These are phyloP conservation scores for Lentinula detonsa DNA, from an alignment of 768 basidiomycete species.

Conservation along the genomic window DNA sequence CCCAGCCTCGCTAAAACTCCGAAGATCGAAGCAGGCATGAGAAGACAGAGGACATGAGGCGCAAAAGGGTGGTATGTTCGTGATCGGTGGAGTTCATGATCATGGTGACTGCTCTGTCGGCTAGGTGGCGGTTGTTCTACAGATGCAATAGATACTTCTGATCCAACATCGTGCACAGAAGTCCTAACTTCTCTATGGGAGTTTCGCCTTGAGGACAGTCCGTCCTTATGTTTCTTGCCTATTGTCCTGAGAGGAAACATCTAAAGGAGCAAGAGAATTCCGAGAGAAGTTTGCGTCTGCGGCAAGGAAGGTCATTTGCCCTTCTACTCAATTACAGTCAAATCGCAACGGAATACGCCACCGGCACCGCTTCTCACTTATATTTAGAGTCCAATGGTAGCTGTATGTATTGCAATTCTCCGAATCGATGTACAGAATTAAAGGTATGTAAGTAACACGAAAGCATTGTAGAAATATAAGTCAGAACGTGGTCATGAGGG, in stretches of 20 bases:
- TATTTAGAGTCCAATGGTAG: background rate
- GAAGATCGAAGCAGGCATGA: slow-evolving; percentile 78
- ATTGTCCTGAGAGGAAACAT: slow-evolving; percentile 3
- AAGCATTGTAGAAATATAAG: background rate
- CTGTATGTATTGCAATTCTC: background rate
- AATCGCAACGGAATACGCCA: background rate
- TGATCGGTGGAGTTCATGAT: slow-evolving; percentile 10
- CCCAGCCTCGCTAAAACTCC: slow-evolving; percentile 84
- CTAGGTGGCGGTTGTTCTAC: slow-evolving; percentile 1
- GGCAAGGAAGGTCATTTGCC: background rate
- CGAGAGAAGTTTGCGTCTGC: background rate
- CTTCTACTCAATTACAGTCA: background rate
- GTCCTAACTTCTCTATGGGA: slow-evolving; percentile 3
- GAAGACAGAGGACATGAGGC: slow-evolving; percentile 57
- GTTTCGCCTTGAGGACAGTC: background rate
- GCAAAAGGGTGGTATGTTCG: slow-evolving; percentile 48
- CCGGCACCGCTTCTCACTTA: background rate
- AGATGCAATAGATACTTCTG: slow-evolving; percentile 2
- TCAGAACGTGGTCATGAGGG: slow-evolving; percentile 42
- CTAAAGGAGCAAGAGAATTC: background rate
- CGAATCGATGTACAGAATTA: background rate
- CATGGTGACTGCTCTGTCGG: background rate
- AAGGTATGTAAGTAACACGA: background rate
- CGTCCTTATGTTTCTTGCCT: background rate
- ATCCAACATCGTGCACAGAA: slow-evolving; percentile 2